Conservation (phyloP, 2,329 filamentous ascomycete genomes). For the Eurotiales sp. region DNA sequence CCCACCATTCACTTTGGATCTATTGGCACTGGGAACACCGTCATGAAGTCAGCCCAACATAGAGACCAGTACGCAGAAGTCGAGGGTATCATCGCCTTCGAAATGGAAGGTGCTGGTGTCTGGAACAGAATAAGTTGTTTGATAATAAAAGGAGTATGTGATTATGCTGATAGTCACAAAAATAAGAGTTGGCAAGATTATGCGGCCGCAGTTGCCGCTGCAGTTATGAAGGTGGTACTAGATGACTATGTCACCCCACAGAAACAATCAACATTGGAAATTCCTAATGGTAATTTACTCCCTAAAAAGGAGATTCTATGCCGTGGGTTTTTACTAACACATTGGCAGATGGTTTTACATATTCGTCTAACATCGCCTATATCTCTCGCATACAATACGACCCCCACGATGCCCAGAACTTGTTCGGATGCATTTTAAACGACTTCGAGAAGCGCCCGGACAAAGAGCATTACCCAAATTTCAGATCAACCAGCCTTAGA, state of each 20-base stretch:
- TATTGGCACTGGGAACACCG: slow-evolving; percentile 23
- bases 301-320: background rate
- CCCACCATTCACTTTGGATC: slow-evolving; percentile 35
- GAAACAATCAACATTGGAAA: background rate
- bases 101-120: slow-evolving; percentile 22
- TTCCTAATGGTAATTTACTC: background rate
- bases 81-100: slow-evolving; percentile 20
- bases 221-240: slow-evolving; percentile 10
- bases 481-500: background rate
- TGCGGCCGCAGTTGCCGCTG: slow-evolving; percentile 14
- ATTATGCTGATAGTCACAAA: slow-evolving; percentile 21
- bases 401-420: background rate
- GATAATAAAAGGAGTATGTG: slow-evolving; percentile 17
- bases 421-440: background rate
- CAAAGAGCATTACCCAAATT: background rate
- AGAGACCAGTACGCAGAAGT: slow-evolving; percentile 32
- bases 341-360: background rate
- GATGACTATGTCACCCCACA: slow-evolving; percentile 2
- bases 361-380: background rate
- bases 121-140: slow-evolving; percentile 18
- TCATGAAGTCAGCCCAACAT: slow-evolving; percentile 35
- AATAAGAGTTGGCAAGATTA: slow-evolving; percentile 19
- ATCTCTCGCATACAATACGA: background rate
- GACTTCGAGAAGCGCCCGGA: background rate
- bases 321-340: background rate